These are phyloP conservation scores for Penicillium sp. DNA, from an alignment of 2,329 filamentous ascomycete species.

Conservation along the genomic window DNA sequence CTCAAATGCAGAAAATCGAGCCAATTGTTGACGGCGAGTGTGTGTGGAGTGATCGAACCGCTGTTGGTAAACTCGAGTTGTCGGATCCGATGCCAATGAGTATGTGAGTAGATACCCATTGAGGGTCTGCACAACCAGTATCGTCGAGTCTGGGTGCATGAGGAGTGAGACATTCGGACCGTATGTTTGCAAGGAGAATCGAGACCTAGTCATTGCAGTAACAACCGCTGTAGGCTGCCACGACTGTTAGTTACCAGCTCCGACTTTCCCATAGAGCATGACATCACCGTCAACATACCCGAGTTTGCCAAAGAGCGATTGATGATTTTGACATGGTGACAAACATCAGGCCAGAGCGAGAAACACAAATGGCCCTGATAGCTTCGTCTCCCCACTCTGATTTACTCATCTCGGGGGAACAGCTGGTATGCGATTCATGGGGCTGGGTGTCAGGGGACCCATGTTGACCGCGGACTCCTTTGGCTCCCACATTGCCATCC, in stretches of 20 bases:
- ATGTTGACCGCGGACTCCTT: not conserved
- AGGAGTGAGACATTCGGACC: constrained; percentile 81
- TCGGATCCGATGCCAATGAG: constrained; percentile 79
- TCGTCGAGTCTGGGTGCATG: constrained; percentile 85
- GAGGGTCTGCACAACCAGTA: constrained; percentile 85
- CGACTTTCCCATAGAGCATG: not conserved
- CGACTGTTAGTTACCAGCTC: constrained; percentile 26
- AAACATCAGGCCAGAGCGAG: constrained; percentile 78
- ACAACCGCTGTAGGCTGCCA: constrained; percentile 80
- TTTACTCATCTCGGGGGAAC: constrained; percentile 30
- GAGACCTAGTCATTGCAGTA: constrained; percentile 78
- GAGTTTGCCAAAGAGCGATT: constrained; percentile 95
- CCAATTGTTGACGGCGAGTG: constrained; percentile 46
- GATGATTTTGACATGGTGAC: constrained; percentile 81
- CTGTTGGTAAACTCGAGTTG: constrained; percentile 80
- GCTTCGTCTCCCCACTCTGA: constrained; percentile 57
- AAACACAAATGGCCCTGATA: constrained; percentile 72
- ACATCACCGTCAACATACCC: constrained; percentile 55
- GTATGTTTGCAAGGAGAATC: constrained; percentile 75
- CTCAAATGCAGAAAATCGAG: constrained; percentile 65
- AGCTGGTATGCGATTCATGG: constrained; percentile 6
- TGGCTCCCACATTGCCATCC: constrained; percentile 24
- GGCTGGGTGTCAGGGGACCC: not conserved
- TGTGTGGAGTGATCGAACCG: constrained; percentile 60
- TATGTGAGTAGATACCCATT: constrained; percentile 92